These are phyloP conservation scores for Singerocomus inundabilis DNA, from an alignment of 1,284 basidiomycete species.

Conservation along the genomic window DNA sequence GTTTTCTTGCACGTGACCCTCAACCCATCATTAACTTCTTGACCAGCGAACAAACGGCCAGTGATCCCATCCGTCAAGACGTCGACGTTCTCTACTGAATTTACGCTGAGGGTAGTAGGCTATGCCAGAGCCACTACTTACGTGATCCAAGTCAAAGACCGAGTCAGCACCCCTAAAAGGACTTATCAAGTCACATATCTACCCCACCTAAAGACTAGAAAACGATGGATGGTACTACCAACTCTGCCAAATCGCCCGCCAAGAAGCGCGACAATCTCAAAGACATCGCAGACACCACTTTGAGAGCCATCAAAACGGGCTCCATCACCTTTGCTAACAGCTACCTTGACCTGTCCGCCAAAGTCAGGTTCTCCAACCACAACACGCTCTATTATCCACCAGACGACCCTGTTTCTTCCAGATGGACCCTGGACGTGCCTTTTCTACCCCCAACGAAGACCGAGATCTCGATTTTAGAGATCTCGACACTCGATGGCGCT, in stretches of 20 bases:
- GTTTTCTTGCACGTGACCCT: background rate
- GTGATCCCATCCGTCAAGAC: background rate
- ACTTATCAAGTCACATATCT: too few relatives aligned
- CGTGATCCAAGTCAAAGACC: background rate
- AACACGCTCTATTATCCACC: constrained; percentile 44
- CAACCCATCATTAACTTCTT: background rate
- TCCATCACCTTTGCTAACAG: constrained; percentile 20
- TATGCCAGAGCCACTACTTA: too few relatives aligned
- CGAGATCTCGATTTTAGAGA: constrained; percentile 45
- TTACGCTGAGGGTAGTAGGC: too few relatives aligned
- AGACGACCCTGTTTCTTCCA: constrained; percentile 36
- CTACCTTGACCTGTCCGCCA: constrained; percentile 34
- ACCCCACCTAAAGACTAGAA: too few relatives aligned
- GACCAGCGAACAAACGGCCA: too few relatives aligned
- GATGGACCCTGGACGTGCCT: constrained; percentile 34
- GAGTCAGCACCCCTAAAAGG: background rate
- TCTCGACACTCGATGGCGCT: constrained; percentile 55
- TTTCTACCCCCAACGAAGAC: constrained; percentile 16
- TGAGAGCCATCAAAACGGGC: constrained; percentile 31
- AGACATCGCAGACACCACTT: constrained; percentile 33
- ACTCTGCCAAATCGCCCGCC: background rate
- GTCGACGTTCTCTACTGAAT: background rate
- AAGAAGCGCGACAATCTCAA: constrained; percentile 23
- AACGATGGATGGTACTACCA: background rate
- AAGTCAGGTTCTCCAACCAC: constrained; percentile 35